These are phyloP conservation scores for Monocercomonoides exilis DNA, from an alignment of 78 protist species.

Conservation along the genomic window DNA sequence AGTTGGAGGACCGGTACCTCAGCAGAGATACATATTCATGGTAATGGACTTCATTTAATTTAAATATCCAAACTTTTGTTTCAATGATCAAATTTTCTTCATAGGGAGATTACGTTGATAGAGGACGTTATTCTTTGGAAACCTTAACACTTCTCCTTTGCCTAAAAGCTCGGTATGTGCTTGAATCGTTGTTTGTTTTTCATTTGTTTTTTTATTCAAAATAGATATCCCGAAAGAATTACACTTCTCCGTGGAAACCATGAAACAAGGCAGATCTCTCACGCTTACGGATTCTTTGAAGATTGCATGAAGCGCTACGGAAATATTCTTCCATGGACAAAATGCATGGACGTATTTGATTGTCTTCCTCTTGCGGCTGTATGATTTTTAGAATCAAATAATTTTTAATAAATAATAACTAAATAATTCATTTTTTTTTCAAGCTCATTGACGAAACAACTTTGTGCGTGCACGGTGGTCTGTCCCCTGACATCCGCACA, in stretches of 20 bases:
- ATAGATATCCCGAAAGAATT: slow-evolving; percentile 73
- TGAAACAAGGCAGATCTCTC: slow-evolving; percentile 90
- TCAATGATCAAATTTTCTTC: no score
- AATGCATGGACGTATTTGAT: slow-evolving; percentile 67
- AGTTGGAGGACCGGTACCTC: slow-evolving; percentile 81
- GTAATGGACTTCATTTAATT: slow-evolving; percentile 27
- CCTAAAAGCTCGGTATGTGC: slow-evolving; percentile 65
- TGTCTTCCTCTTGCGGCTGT: slow-evolving; percentile 40
- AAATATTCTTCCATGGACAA: slow-evolving; percentile 83
- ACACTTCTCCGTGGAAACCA: slow-evolving; percentile 92
- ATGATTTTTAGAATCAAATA: no score
- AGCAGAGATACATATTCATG: slow-evolving; percentile 88
- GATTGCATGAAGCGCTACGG: slow-evolving; percentile 95
- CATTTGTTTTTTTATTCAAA: no score
- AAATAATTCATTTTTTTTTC: no score
- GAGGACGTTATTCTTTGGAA: slow-evolving; percentile 91
- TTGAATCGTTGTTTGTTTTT: no score
- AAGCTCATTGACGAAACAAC: background rate
- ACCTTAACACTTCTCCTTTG: slow-evolving; percentile 78
- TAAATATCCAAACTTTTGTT: background rate
- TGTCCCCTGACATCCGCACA: slow-evolving; percentile 1
- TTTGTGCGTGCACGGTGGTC: slow-evolving; percentile 16
- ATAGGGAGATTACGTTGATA: slow-evolving; percentile 96
- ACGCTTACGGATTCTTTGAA: slow-evolving; percentile 92
- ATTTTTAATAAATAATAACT: no score